Evolutionary conservation across 179 eudicot genomes (phyloP).

Genomic region (Corrigiola litoralis): DNA sequence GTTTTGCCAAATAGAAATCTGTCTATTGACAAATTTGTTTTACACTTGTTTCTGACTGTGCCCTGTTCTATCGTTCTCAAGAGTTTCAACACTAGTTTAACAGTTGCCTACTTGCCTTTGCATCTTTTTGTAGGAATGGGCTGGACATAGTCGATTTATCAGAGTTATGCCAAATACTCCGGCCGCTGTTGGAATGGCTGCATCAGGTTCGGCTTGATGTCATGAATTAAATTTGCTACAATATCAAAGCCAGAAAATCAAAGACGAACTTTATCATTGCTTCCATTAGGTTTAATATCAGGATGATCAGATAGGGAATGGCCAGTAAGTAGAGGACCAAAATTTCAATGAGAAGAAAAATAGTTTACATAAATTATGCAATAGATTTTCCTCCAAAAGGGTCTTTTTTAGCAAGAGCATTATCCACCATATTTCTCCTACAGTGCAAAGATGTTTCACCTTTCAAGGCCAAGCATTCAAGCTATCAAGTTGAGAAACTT

Average conservation of each 20-base stretch:
- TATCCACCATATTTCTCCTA: not conserved
- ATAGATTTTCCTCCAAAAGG: not conserved
- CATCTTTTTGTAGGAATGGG: conserved; percentile 80
- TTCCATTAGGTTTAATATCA: too few relatives aligned
- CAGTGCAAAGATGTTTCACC: not conserved
- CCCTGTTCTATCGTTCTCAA: not conserved
- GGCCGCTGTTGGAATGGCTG: conserved; percentile 90
- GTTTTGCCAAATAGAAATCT: too few relatives aligned
- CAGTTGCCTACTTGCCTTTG: conserved; percentile 8
- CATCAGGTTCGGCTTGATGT: conserved; percentile 63
- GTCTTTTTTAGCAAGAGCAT: not conserved
- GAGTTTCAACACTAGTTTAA: conserved; percentile 3
- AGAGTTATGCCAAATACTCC: conserved; percentile 99
- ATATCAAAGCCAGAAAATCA: too few relatives aligned
- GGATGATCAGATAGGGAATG: too few relatives aligned
- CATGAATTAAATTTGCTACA: too few relatives aligned
- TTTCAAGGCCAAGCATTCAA: too few relatives aligned
- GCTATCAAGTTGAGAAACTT: not conserved
- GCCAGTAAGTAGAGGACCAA: not conserved
- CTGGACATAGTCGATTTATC: conserved; percentile 76
- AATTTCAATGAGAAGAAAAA: not conserved
- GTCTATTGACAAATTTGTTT: too few relatives aligned
- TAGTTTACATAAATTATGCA: not conserved
- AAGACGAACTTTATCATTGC: too few relatives aligned
- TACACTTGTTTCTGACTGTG: not conserved